These are phyloP conservation scores for Flueggea neowawraea DNA, from an alignment of 441 rosid species.

Conservation along the genomic window DNA sequence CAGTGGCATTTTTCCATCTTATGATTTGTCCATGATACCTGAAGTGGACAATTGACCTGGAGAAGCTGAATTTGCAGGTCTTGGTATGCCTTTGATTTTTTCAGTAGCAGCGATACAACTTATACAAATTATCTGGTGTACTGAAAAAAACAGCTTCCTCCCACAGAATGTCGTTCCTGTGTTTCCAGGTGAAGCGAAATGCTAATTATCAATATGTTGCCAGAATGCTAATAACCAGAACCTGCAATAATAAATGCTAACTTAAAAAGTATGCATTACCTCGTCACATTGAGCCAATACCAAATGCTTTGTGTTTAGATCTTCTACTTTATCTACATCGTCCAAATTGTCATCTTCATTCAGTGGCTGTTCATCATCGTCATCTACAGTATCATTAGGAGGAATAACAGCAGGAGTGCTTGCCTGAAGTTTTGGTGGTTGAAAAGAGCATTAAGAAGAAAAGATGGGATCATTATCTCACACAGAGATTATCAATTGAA, in stretches of 20 bases:
- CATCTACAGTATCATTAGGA: slow-evolving; percentile 58
- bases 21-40: no score
- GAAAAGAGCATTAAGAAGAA: slow-evolving; percentile 12
- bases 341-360: slow-evolving; percentile 95
- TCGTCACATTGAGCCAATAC: slow-evolving; percentile 98
- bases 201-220: no score
- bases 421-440: slow-evolving; percentile 66
- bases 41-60: no score
- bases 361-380: slow-evolving; percentile 84
- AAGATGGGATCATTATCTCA: neutral
- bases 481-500: neutral
- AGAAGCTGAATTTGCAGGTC: no score
- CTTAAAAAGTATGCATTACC: slow-evolving; percentile 30
- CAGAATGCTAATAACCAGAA: neutral
- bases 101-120: no score
- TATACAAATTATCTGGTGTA: no score
- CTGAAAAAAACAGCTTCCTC: no score
- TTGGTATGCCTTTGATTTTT: no score
- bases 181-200: no score
- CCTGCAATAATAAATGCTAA: neutral
- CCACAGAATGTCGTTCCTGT: no score
- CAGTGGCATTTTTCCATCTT: no score
- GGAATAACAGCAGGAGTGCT: slow-evolving; percentile 62
- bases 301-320: slow-evolving; percentile 85
- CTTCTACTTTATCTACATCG: slow-evolving; percentile 86